A percentile compares a stretch with the other conserved stretches of the same genome.
Evolutionary conservation across 2,329 filamentous ascomycete genomes (phyloP).

Genomic region (Phialophora expanda): DNA sequence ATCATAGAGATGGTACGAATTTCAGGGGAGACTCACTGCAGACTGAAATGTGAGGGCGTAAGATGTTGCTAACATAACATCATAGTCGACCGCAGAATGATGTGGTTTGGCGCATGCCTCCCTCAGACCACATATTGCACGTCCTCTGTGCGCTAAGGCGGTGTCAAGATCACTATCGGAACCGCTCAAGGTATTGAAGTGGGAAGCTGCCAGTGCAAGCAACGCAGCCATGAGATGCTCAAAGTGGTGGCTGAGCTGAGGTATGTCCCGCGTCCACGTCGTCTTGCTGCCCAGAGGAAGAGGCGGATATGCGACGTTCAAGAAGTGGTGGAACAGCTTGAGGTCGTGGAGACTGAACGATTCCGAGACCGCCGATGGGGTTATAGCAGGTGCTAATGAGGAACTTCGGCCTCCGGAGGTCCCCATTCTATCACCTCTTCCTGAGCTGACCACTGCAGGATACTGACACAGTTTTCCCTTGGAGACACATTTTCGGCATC

Average conservation of each 20-base stretch:
- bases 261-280: slow-evolving; percentile 69
- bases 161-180: slow-evolving; percentile 58
- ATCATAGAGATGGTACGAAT: no score
- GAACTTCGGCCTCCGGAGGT: background rate
- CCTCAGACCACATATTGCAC: slow-evolving; percentile 67
- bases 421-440: background rate
- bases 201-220: slow-evolving; percentile 69
- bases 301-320: slow-evolving; percentile 61
- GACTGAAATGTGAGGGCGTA: slow-evolving; percentile 43
- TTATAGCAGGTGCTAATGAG: background rate
- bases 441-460: background rate
- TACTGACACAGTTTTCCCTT: slow-evolving; percentile 16
- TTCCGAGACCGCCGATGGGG: slow-evolving; percentile 5
- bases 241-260: slow-evolving; percentile 68
- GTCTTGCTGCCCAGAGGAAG: slow-evolving; percentile 68
- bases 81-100: slow-evolving; percentile 33
- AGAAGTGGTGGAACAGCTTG: slow-evolving; percentile 59
- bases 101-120: slow-evolving; percentile 51
- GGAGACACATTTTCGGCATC: slow-evolving; percentile 12
- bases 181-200: slow-evolving; percentile 52
- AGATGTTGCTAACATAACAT: slow-evolving; percentile 41
- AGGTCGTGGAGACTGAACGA: slow-evolving; percentile 46
- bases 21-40: slow-evolving; percentile 20
- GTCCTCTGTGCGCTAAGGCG: slow-evolving; percentile 67
- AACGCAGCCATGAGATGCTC: slow-evolving; percentile 73